Percentiles rank a stretch among this genome's conserved stretches.
Conservation (phyloP, 345 rosid genomes). For the Lepidium didymum region DNA sequence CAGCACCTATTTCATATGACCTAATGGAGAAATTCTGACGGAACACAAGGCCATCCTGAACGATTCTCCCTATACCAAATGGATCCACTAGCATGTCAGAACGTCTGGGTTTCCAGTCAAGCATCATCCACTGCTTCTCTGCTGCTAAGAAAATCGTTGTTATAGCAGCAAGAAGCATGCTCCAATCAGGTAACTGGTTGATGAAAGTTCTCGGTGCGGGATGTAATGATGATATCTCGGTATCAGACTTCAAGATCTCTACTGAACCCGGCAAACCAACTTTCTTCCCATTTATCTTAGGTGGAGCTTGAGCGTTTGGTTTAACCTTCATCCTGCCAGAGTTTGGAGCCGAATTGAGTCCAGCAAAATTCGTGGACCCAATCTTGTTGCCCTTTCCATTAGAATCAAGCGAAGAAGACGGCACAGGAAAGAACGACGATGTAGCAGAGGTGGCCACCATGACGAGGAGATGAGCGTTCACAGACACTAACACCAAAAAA, state of each 20-base stretch:
- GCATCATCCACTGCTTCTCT: constrained; percentile 99
- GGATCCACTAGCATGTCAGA: constrained; percentile 83
- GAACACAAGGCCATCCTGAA: constrained; percentile 83
- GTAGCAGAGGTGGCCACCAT: constrained; percentile 84
- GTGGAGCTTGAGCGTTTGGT: constrained; percentile 85
- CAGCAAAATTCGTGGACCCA: constrained; percentile 46
- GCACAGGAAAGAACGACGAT: constrained; percentile 57
- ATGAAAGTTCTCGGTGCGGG: constrained; percentile 87
- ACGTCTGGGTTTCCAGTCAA: constrained; percentile 93
- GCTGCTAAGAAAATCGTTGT: constrained; percentile 96
- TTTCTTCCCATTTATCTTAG: constrained; percentile 71
- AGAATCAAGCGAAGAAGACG: constrained; percentile 46
- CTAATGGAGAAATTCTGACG: constrained; percentile 86
- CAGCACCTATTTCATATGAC: constrained; percentile 98
- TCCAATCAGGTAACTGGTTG: constrained; percentile 97
- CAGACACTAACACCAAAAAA: constrained; percentile 8
- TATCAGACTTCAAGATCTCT: constrained; percentile 48
- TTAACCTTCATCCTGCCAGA: constrained; percentile 63
- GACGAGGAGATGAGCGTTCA: constrained; percentile 15
- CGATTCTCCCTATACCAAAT: constrained; percentile 76
- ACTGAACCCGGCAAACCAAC: constrained; percentile 43
- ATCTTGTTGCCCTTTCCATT: constrained; percentile 42
- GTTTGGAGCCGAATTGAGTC: constrained; percentile 36
- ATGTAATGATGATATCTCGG: constrained; percentile 33
- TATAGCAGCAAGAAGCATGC: constrained; percentile 99